These are phyloP conservation scores for Themeda triandra DNA, from an alignment of 176 grass and related monocot genomes.

Conservation along the genomic window DNA sequence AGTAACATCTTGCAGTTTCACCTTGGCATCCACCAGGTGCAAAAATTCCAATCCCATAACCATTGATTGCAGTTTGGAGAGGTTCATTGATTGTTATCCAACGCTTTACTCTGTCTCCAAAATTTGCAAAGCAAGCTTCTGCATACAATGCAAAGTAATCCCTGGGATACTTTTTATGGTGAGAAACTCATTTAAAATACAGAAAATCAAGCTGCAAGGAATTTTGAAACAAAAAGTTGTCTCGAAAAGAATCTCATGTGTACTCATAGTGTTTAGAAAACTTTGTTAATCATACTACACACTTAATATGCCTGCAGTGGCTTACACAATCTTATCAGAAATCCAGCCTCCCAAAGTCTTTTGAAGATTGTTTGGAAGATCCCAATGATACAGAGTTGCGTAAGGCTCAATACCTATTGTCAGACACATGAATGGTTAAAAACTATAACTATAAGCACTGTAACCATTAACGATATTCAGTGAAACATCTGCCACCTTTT, in stretches of 20 bases:
- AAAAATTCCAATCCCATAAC: slow-evolving; percentile 80
- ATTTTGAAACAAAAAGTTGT: background rate
- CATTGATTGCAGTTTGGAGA: slow-evolving; percentile 93
- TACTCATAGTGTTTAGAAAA: slow-evolving; percentile 1
- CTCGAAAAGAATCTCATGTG: background rate
- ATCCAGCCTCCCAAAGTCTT: slow-evolving; percentile 68
- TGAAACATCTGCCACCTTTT: slow-evolving; percentile 65
- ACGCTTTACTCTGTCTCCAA: slow-evolving; percentile 95
- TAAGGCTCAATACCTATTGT: slow-evolving; percentile 83
- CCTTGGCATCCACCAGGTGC: slow-evolving; percentile 75
- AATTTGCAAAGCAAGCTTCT: slow-evolving; percentile 95
- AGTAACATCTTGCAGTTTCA: slow-evolving; percentile 51
- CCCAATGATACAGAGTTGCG: slow-evolving; percentile 94
- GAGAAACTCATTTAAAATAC: slow-evolving; percentile 36
- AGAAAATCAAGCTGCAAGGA: slow-evolving; percentile 11
- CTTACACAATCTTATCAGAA: slow-evolving; percentile 95
- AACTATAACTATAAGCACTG: slow-evolving; percentile 9
- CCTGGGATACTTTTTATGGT: slow-evolving; percentile 53
- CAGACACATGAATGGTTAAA: slow-evolving; percentile 28
- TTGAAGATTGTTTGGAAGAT: slow-evolving; percentile 90
- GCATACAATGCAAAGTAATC: slow-evolving; percentile 93
- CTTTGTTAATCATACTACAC: background rate
- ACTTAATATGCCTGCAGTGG: slow-evolving; percentile 32
- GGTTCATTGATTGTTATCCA: slow-evolving; percentile 99
- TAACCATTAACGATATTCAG: slow-evolving; percentile 15